Evolutionary conservation across 1,284 basidiomycete species (phyloP).

Genomic region (Lentinula novae-zelandiae): DNA sequence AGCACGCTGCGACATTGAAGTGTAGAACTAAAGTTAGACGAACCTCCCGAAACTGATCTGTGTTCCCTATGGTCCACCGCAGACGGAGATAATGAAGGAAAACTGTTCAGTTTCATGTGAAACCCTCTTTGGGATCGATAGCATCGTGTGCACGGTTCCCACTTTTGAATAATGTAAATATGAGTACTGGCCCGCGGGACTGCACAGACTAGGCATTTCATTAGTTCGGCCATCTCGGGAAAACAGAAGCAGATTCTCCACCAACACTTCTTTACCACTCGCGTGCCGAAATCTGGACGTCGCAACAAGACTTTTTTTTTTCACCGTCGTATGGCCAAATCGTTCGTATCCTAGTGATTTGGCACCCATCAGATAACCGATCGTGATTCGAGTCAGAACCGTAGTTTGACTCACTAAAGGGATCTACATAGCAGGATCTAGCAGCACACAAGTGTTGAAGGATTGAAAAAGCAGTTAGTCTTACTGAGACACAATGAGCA

Average conservation of each 20-base stretch:
- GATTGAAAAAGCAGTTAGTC: not conserved
- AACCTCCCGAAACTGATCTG: not conserved
- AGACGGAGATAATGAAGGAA: not conserved
- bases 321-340: not conserved
- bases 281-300: not conserved
- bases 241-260: not conserved
- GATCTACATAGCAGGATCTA: not conserved
- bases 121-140: not conserved
- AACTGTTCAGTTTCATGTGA: constrained; percentile 1
- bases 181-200: not conserved
- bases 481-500: not conserved
- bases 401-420: not conserved
- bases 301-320: not conserved
- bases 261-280: not conserved
- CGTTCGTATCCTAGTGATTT: no score
- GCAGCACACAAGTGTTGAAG: not conserved
- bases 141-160: not conserved
- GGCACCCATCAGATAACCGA: no score
- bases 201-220: not conserved
- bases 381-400: not conserved
- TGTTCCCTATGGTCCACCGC: not conserved
- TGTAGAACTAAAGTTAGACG: not conserved
- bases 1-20: not conserved
- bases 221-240: not conserved
- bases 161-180: not conserved